phyloP scores from a whole-genome alignment of 805 yeast species.

The Trichomonascus vanleenenianus region DNA sequence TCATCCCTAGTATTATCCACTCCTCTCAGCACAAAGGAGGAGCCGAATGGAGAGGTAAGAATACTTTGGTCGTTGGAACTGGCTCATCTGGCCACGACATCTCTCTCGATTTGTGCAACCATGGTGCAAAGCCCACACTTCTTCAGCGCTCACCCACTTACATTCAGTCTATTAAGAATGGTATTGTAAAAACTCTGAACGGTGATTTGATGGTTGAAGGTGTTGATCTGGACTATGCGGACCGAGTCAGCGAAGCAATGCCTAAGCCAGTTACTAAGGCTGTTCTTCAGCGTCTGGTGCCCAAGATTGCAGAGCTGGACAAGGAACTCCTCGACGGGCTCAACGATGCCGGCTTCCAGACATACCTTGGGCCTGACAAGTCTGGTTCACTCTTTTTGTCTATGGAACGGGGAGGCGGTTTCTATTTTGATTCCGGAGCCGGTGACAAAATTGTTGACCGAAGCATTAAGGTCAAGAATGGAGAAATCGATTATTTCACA shows the following conservation, averaged over 20 bases:
- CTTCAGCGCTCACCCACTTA: constrained; percentile 40
- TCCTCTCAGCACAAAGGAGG: constrained; percentile 39
- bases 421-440: constrained; percentile 40
- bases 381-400: constrained; percentile 37
- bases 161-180: constrained; percentile 33
- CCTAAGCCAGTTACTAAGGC: constrained; percentile 32
- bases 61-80: constrained; percentile 39
- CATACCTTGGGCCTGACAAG: constrained; percentile 36
- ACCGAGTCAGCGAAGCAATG: constrained; percentile 29
- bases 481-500: constrained; percentile 31
- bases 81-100: constrained; percentile 42
- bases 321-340: constrained; percentile 29
- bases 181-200: constrained; percentile 24
- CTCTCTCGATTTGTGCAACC: constrained; percentile 38
- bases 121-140: constrained; percentile 38
- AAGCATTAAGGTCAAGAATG: constrained; percentile 33
- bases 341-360: constrained; percentile 32
- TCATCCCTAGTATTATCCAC: constrained; percentile 35
- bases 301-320: constrained; percentile 25
- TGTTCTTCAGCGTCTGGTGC: constrained; percentile 31
- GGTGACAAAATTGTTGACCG: constrained; percentile 34
- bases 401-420: constrained; percentile 39
- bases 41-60: constrained; percentile 33
- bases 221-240: constrained; percentile 33
- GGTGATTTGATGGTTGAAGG: constrained; percentile 33